phyloP scores from a whole-genome alignment of 176 grass and related monocot genomes.

The Bolboschoenus planiculmis region DNA sequence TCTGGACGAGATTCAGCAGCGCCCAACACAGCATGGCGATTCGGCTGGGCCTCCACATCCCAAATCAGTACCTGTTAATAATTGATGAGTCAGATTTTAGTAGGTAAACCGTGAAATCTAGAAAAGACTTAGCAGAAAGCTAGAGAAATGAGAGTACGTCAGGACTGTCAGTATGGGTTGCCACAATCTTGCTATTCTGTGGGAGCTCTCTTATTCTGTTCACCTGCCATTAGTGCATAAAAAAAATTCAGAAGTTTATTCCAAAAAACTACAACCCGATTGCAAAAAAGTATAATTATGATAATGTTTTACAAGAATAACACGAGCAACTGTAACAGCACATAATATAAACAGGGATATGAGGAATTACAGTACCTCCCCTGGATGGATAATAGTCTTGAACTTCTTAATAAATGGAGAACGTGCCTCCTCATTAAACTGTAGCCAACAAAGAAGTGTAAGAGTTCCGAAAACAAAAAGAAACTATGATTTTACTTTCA shows the following conservation, averaged over 20 bases:
- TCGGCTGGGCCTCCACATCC: conserved; percentile 95
- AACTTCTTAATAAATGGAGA: conserved; percentile 96
- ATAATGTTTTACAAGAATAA: background rate
- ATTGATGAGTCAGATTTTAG: conserved; percentile 5
- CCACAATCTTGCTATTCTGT: conserved; percentile 91
- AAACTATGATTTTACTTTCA: background rate
- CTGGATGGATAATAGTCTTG: conserved; percentile 98
- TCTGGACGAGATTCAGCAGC: conserved; percentile 81
- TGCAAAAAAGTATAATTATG: background rate
- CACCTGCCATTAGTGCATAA: conserved; percentile 43
- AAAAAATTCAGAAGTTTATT: background rate
- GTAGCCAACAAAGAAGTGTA: conserved; percentile 20
- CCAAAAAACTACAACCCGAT: background rate
- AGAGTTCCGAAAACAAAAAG: background rate
- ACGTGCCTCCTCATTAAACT: conserved; percentile 96
- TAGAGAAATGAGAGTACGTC: conserved; percentile 52
- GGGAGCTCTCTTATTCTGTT: conserved; percentile 99
- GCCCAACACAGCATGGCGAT: conserved; percentile 85
- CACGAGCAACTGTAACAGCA: background rate
- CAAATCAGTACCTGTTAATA: conserved; percentile 77
- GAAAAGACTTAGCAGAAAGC: background rate
- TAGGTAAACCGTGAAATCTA: background rate
- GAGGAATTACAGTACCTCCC: conserved; percentile 50
- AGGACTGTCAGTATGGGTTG: conserved; percentile 95
- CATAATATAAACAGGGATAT: background rate